These are phyloP conservation scores for Debaryomycetaceae sp. DNA, from an alignment of 1,139 yeast genomes.

Conservation along the genomic window DNA sequence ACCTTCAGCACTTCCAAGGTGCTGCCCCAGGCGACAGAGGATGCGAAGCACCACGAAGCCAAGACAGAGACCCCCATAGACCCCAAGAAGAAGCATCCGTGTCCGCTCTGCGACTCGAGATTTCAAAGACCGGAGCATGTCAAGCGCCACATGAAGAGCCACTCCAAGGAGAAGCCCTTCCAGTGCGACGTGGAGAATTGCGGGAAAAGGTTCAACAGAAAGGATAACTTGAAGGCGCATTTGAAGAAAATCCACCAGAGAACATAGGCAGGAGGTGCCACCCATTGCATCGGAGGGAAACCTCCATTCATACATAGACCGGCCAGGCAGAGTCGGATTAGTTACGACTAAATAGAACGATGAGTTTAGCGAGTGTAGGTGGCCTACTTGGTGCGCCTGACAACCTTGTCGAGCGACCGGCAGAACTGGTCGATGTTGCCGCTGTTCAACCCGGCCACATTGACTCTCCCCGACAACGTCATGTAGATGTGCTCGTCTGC, in stretches of 20 bases:
- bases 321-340: too few relatives aligned
- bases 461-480: conserved; percentile 36
- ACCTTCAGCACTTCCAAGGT: conserved; percentile 20
- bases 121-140: conserved; percentile 93
- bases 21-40: conserved; percentile 5
- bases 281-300: conserved; percentile 3
- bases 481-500: conserved; percentile 35
- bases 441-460: conserved; percentile 40
- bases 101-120: conserved; percentile 70
- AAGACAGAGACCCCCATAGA: conserved; percentile 22
- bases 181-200: conserved; percentile 71
- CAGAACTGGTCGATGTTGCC: conserved; percentile 34
- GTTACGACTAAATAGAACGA: too few relatives aligned
- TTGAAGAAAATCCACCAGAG: conserved; percentile 56
- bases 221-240: conserved; percentile 67
- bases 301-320: conserved; percentile 6
- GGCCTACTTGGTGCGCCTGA: conserved; percentile 19
- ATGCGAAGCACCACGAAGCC: conserved; percentile 9
- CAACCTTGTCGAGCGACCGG: conserved; percentile 32
- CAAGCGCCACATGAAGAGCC: conserved; percentile 83
- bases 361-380: too few relatives aligned
- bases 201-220: conserved; percentile 70
- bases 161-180: conserved; percentile 83
- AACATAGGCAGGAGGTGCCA: conserved; percentile 6
- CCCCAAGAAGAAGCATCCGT: conserved; percentile 64